Conservation (phyloP, 2,329 filamentous ascomycete species). For the Diaporthe velutina region DNA sequence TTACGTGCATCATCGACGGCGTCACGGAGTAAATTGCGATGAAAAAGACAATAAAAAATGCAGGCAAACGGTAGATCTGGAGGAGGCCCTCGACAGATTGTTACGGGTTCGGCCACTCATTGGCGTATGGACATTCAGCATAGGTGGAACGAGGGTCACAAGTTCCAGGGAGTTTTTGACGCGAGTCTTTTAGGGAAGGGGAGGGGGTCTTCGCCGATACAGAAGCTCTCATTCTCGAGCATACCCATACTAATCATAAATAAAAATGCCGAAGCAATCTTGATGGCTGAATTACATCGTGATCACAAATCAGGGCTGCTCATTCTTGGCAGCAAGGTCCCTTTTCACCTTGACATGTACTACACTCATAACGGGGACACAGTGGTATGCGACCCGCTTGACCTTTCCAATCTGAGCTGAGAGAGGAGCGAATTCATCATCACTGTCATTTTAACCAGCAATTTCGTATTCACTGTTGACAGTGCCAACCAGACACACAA, state of each 20-base stretch:
- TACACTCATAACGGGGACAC: neutral
- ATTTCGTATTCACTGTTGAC: neutral
- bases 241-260: slow-evolving; percentile 26
- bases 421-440: neutral
- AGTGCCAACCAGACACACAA: neutral
- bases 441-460: neutral
- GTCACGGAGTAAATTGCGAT: slow-evolving; percentile 32
- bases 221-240: slow-evolving; percentile 4
- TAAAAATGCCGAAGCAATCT: slow-evolving; percentile 6
- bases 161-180: slow-evolving; percentile 17
- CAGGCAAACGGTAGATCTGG: neutral
- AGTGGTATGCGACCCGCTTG: neutral
- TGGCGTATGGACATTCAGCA: slow-evolving; percentile 31
- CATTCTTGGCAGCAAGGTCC: neutral
- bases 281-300: slow-evolving; percentile 18
- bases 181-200: neutral
- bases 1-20: slow-evolving; percentile 34
- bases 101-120: neutral
- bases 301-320: slow-evolving; percentile 19
- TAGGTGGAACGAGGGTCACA: slow-evolving; percentile 4
- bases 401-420: neutral
- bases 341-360: neutral
- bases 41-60: neutral
- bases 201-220: neutral
- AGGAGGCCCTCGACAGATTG: slow-evolving; percentile 30